phyloP scores from a whole-genome alignment of 2,329 filamentous ascomycete genomes.

The Pestalotiopsis fici region DNA sequence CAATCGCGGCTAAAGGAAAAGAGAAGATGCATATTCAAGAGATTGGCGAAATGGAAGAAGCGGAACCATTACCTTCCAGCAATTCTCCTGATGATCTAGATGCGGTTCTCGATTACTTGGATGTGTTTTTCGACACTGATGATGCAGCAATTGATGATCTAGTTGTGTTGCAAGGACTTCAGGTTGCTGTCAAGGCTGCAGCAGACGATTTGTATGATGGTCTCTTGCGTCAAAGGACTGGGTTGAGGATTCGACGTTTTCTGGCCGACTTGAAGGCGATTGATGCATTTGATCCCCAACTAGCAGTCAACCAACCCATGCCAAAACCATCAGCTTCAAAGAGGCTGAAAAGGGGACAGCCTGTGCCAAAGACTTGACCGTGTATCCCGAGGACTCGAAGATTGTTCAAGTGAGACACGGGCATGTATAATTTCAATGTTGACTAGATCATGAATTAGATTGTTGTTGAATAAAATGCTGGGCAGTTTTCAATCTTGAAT shows the following conservation, averaged over 20 bases:
- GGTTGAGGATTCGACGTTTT: slow-evolving; percentile 54
- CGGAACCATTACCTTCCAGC: not conserved
- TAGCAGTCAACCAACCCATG: slow-evolving; percentile 19
- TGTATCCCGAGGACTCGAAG: not conserved
- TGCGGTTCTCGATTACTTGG: slow-evolving; percentile 18
- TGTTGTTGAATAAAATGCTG: not conserved
- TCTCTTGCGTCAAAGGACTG: slow-evolving; percentile 52
- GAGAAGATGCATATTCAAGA: not conserved
- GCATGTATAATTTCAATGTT: not conserved
- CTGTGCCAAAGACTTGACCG: not conserved
- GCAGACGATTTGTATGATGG: slow-evolving; percentile 56
- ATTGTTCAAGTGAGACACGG: not conserved
- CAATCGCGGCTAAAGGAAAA: not conserved
- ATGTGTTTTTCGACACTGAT: slow-evolving; percentile 33
- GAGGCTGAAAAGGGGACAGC: slow-evolving; percentile 4
- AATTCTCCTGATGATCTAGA: not conserved
- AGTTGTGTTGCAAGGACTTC: slow-evolving; percentile 55
- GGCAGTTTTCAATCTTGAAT: too few species aligned
- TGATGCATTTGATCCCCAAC: slow-evolving; percentile 42
- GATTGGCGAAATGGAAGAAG: not conserved
- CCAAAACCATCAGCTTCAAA: slow-evolving; percentile 15
- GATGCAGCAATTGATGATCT: slow-evolving; percentile 45
- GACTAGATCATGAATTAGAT: not conserved
- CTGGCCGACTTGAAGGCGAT: slow-evolving; percentile 55
- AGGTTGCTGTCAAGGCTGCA: slow-evolving; percentile 56